Evolutionary conservation across 2,329 filamentous ascomycete genomes (phyloP), one percentile per base, ranked within the genome.

Genomic region (Trichoderma sp.): DNA sequence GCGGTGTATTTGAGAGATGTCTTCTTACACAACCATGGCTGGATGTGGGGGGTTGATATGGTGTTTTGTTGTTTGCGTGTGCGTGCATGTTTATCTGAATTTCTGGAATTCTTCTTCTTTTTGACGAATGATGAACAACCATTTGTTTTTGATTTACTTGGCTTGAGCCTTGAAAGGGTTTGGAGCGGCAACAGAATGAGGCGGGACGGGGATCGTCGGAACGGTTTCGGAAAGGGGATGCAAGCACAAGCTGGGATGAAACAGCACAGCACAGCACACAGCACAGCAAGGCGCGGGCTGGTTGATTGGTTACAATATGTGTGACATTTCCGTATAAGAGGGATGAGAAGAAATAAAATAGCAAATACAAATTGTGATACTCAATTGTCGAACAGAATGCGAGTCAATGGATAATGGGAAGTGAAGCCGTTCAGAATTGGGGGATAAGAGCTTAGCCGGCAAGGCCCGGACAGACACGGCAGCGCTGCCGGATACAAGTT

Each of bases 381-480:
- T 12, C 43, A 21, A 1, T 51, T 51, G 43, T 51, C n/a, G 2
- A 24, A 21, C 43, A 51, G 9, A n/a, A 21, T 21, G n/a, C 4
- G 3, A 21, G 14, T 6, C 34, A 36, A 36, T 36, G 34, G 14
- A 36, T 36, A 6, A 51, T 2, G 1, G 43, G n/a, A 18, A n/a
- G 12, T 6, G 15, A 58, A n/a, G 15, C 15, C 8, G 14, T 30
- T 28, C 26, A 28, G 36, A 30, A 6, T 6, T n/a, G 53, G 9
- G 14, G 65, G 65, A 61, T 51, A 60, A 69, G 65, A 51, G n/a
- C 56, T 69, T 61, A 60, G 53, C 65, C 65, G 65, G 56, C 64
- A 67, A 28, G 2, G 64, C 4, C 3, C n/a, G 58, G 12, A 30
- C 6, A 24, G 26, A 21, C 21, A 6, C 36, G 36, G 36, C 36